Base-by-base conservation (phyloP, 2,329 filamentous ascomycete genomes). In the Elsinoe australis region DNA sequence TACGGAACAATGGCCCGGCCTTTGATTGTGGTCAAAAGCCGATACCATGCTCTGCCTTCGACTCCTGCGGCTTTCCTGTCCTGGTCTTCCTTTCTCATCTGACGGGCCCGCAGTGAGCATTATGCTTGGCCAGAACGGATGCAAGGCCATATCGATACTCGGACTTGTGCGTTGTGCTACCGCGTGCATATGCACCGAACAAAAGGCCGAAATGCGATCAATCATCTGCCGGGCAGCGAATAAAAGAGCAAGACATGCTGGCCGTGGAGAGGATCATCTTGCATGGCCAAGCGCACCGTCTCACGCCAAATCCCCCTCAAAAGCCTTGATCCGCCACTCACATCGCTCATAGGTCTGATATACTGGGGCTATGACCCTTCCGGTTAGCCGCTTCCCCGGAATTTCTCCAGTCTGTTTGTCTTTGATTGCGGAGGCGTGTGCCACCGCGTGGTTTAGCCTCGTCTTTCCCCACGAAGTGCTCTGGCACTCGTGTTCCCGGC, bases 391-490 rank as follows among this genome's bases (percentile, higher is more conserved):
- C 31, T 31, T 18, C 39, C 39, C 39, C 39, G 39, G 39, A 18
- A 44, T 44, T 44, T 44, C 39, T 32, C 39, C 39, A 44, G 26
- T 15, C 26, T 28, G 15, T 19, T 5, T 24, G 24, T 24, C 39
- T 24, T 26, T 44, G 21, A 28, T 32, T 44, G 26, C 39, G 39
- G 39, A 44, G 24, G 26, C 39, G 22, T 44, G 26, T 29, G 39
- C 26, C 26, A 44, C 19, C 19, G 22, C 39, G 39, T 44, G 4
- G 35, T 24, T 39, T 39, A 39, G 35, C 35, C 17, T 39, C 35
- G 3, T 39, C 35, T 39, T n/a, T 26, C 35, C 35, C 17, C 19
- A 24, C 35, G 35, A 39, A 24, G 35, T 22, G 28, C 35, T n/a
- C n/a, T n/a, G 35, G 17, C 35, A 19, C 24, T 39, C 35, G 24